phyloP scores from a whole-genome alignment of 2,329 filamentous ascomycete genomes.

The Fusarium odoratissimum region DNA sequence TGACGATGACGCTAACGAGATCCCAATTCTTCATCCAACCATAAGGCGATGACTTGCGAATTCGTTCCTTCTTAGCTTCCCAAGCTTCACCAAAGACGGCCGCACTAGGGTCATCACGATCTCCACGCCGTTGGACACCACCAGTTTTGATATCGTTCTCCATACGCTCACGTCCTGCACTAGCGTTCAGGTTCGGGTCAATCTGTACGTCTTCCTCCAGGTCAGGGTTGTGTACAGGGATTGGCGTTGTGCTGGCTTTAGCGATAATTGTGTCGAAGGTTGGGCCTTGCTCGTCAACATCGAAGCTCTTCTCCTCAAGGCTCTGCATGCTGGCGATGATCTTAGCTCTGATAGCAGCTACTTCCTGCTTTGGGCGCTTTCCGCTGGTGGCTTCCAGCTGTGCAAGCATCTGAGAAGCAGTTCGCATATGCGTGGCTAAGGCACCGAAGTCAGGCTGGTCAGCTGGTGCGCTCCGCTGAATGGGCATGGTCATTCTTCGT shows the following conservation, averaged over 20 bases:
- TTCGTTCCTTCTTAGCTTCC: constrained; percentile 85
- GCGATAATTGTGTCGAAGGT: constrained; percentile 88
- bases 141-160: constrained; percentile 91
- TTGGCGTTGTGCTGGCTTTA: constrained; percentile 68
- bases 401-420: constrained; percentile 86
- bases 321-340: constrained; percentile 93
- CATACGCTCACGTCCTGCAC: constrained; percentile 84
- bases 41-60: constrained; percentile 84
- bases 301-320: constrained; percentile 86
- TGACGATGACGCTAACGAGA: constrained; percentile 86
- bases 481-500: constrained; percentile 71
- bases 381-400: constrained; percentile 84
- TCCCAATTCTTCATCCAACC: constrained; percentile 94
- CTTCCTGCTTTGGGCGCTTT: constrained; percentile 82
- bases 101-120: constrained; percentile 86
- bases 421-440: constrained; percentile 87
- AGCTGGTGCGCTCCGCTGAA: constrained; percentile 63
- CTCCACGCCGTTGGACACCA: constrained; percentile 81
- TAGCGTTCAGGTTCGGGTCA: constrained; percentile 69
- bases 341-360: constrained; percentile 84
- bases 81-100: constrained; percentile 90
- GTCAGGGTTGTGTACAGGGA: constrained; percentile 56
- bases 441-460: constrained; percentile 86
- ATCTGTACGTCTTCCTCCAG: constrained; percentile 66
- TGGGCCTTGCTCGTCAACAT: constrained; percentile 77